These are phyloP conservation scores for Starmera caribaea DNA, from an alignment of 805 yeast genomes.

Conservation along the genomic window DNA sequence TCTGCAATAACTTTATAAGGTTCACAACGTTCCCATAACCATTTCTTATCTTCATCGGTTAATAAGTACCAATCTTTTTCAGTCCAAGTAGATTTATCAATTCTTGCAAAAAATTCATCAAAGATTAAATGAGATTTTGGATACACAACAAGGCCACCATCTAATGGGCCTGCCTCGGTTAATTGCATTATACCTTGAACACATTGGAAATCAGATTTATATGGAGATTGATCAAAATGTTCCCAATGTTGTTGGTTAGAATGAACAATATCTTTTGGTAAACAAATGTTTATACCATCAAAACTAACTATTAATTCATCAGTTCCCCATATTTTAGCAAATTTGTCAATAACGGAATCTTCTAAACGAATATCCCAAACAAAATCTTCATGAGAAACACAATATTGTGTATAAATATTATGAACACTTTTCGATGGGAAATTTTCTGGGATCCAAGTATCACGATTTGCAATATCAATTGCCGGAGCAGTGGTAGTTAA, in stretches of 20 bases:
- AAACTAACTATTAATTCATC: conserved; percentile 24
- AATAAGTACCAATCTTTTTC: conserved; percentile 8
- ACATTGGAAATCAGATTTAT: conserved; percentile 20
- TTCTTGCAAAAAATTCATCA: conserved; percentile 9
- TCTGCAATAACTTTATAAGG: conserved; percentile 20
- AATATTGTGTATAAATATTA: conserved; percentile 12
- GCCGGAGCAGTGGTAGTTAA: conserved; percentile 11
- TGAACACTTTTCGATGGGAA: conserved; percentile 17
- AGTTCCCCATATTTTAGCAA: conserved; percentile 23
- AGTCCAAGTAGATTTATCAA: conserved; percentile 17
- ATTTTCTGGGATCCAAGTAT: conserved; percentile 21
- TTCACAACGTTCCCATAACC: conserved; percentile 21
- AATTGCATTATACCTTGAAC: conserved; percentile 25
- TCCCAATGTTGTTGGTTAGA: conserved; percentile 17
- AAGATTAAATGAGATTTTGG: conserved; percentile 10
- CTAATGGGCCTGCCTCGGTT: conserved; percentile 18
- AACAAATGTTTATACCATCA: conserved; percentile 21
- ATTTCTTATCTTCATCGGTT: conserved; percentile 12
- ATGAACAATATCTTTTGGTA: conserved; percentile 14
- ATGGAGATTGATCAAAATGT: conserved; percentile 26
- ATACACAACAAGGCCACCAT: conserved; percentile 21
- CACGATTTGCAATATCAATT: conserved; percentile 16
- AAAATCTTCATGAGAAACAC: conserved; percentile 21
- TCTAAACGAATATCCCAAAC: conserved; percentile 25
- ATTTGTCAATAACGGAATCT: conserved; percentile 17